Conservation (phyloP, 305 asterid genomes). For the Fraxinus dipetala region DNA sequence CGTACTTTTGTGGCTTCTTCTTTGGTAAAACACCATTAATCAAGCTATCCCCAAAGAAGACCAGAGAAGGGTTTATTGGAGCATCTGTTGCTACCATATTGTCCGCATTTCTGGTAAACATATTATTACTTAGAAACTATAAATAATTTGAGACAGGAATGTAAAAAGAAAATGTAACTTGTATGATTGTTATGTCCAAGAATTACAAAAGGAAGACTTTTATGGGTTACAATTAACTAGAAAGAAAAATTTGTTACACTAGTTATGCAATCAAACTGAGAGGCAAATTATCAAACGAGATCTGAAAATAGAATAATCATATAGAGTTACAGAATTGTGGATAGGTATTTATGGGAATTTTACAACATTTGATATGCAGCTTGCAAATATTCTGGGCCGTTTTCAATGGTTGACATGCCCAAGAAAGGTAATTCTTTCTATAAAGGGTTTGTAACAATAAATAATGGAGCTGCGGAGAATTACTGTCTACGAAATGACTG, state of each 20-base stretch:
- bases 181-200: neutral
- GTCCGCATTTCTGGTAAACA: slow-evolving; percentile 75
- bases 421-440: slow-evolving; percentile 54
- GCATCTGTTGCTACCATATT: slow-evolving; percentile 77
- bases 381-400: slow-evolving; percentile 62
- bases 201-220: neutral
- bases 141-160: neutral
- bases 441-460: neutral
- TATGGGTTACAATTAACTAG: neutral
- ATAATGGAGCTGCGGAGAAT: slow-evolving; percentile 20
- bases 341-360: neutral
- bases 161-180: neutral
- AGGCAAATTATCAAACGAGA: neutral
- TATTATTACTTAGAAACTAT: neutral
- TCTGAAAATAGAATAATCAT: neutral
- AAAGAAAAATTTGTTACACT: neutral
- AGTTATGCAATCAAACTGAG: neutral
- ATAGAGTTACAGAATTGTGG: neutral
- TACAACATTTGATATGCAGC: slow-evolving; percentile 41
- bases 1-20: slow-evolving; percentile 84
- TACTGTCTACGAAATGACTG: slow-evolving; percentile 29
- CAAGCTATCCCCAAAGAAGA: slow-evolving; percentile 89
- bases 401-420: slow-evolving; percentile 88
- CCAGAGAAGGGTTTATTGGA: slow-evolving; percentile 97
- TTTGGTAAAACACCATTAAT: slow-evolving; percentile 87